phyloP scores from a whole-genome alignment of 768 basidiomycete species.

The Serendipita indica region DNA sequence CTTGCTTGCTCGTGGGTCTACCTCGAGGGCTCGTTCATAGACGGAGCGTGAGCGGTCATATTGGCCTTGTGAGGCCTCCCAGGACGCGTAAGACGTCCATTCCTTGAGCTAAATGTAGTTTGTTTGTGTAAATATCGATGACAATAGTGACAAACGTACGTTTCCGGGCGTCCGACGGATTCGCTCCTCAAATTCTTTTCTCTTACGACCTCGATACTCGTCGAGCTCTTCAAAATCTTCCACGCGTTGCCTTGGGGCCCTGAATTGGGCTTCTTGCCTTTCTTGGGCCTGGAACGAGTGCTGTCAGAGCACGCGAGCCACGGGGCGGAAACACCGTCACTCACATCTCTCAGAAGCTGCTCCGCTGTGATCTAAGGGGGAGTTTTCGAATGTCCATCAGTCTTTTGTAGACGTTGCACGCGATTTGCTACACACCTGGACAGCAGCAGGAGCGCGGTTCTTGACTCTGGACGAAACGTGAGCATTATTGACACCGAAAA shows the following conservation, averaged over 20 bases:
- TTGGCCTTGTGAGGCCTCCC: constrained; percentile 90
- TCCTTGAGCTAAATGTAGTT: constrained; percentile 22
- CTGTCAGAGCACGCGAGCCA: neutral
- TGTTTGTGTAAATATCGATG: neutral
- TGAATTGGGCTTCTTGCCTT: constrained; percentile 80
- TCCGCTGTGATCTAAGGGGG: constrained; percentile 80
- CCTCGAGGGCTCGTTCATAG: constrained; percentile 92
- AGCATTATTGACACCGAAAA: constrained; percentile 11
- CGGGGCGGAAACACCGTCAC: constrained; percentile 11
- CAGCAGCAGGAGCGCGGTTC: constrained; percentile 87
- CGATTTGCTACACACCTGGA: constrained; percentile 45
- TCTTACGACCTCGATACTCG: constrained; percentile 71
- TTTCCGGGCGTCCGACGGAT: constrained; percentile 28
- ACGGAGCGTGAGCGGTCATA: constrained; percentile 89
- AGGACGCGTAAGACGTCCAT: constrained; percentile 37
- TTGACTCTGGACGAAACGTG: constrained; percentile 50
- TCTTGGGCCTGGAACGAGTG: constrained; percentile 72
- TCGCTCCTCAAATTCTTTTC: constrained; percentile 79
- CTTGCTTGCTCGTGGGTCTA: constrained; percentile 78
- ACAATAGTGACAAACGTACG: constrained; percentile 16
- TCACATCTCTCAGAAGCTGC: constrained; percentile 87
- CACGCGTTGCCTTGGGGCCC: constrained; percentile 86
- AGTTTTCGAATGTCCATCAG: constrained; percentile 15
- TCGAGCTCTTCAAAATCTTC: constrained; percentile 83
- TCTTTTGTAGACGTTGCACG: too few relatives aligned